Percentiles rank a stretch among this genome's conserved stretches.
These are phyloP conservation scores for Omphalea diandra DNA, from an alignment of 441 rosid genomes.

Conservation along the genomic window DNA sequence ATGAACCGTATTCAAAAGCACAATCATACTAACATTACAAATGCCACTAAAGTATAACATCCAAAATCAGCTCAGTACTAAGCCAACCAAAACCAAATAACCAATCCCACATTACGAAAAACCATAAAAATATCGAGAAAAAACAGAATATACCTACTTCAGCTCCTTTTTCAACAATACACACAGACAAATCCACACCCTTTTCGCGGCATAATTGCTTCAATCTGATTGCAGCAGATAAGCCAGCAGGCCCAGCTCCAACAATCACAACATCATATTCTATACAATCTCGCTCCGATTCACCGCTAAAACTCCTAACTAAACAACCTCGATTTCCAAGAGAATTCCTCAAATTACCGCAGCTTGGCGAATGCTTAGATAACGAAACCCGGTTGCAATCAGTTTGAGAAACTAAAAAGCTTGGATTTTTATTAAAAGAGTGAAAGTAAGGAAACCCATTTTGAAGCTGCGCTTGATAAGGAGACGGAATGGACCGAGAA, in stretches of 20 bases:
- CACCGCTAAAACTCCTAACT: conserved; percentile 48
- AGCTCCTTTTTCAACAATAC: conserved; percentile 95
- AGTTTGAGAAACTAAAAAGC: conserved; percentile 25
- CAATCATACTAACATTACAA: not conserved
- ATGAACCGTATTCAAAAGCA: not conserved
- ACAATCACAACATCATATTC: conserved; percentile 91
- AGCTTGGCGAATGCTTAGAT: conserved; percentile 35
- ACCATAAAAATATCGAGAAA: not conserved
- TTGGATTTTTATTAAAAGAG: conserved; percentile 23
- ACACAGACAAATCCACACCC: conserved; percentile 79
- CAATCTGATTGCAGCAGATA: conserved; percentile 86
- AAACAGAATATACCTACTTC: conserved; percentile 79
- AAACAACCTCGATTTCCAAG: conserved; percentile 21
- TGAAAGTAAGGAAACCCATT: conserved; percentile 27
- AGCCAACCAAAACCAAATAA: not conserved
- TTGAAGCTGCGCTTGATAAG: conserved; percentile 22
- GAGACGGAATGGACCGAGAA: conserved; percentile 7
- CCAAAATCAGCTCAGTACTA: not conserved
- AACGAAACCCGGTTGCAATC: conserved; percentile 22
- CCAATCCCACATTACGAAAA: not conserved
- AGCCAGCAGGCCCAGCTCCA: conserved; percentile 98
- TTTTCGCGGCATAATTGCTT: conserved; percentile 76
- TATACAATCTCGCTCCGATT: conserved; percentile 54
- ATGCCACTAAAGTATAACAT: not conserved
- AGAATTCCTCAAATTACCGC: conserved; percentile 20